Evolutionary conservation across 345 rosid species (phyloP).

Genomic region (Eucalyptus tenuipes): DNA sequence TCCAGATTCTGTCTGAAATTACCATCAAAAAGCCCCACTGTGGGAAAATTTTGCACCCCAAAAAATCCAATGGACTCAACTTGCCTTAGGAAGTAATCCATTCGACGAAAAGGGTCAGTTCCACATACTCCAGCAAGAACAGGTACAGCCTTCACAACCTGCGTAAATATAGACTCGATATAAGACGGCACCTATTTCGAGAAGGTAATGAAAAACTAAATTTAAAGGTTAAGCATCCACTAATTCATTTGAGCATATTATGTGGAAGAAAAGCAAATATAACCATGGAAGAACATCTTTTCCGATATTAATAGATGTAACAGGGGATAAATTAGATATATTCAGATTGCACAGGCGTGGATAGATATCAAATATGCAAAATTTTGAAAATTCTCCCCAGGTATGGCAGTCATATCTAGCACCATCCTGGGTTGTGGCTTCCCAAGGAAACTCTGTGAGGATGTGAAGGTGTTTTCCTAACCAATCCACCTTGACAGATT

Average conservation of each 20-base stretch:
- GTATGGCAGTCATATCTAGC: background rate
- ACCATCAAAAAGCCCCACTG: slow-evolving; percentile 95
- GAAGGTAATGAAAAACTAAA: background rate
- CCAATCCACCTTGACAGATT: background rate
- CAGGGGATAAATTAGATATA: background rate
- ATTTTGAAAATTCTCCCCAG: background rate
- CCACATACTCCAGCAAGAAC: slow-evolving; percentile 97
- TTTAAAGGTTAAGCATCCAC: background rate
- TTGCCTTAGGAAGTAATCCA: slow-evolving; percentile 80
- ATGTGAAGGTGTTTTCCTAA: background rate
- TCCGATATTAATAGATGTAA: background rate
- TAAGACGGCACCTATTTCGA: background rate
- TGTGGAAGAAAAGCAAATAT: background rate
- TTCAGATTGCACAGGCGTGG: background rate
- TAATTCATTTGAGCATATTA: background rate
- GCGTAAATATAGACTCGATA: background rate
- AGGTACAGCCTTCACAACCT: slow-evolving; percentile 82
- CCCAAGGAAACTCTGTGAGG: background rate
- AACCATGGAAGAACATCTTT: background rate
- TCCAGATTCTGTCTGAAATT: slow-evolving; percentile 90
- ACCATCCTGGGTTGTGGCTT: background rate
- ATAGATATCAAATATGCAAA: background rate
- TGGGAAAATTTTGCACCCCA: slow-evolving; percentile 96
- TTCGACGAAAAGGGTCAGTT: slow-evolving; percentile 88
- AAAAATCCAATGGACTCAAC: slow-evolving; percentile 75